These are phyloP conservation scores for Silene uniflora DNA, from an alignment of 148 eudicot genomes.

Conservation along the genomic window DNA sequence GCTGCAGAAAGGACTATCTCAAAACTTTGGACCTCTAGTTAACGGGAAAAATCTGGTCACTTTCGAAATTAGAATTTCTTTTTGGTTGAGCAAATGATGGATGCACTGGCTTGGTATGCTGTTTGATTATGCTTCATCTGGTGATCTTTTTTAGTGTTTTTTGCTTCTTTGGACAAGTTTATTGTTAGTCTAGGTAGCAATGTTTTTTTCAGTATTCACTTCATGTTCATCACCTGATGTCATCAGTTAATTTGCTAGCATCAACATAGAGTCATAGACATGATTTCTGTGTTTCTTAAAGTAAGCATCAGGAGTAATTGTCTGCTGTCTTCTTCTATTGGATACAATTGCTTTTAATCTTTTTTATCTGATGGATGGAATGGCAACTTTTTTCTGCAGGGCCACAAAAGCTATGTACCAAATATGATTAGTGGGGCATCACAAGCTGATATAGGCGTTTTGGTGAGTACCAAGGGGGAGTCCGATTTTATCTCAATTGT, in stretches of 20 bases:
- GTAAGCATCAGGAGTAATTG: background rate
- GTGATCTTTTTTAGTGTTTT: background rate
- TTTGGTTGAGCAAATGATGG: background rate
- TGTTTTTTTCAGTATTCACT: background rate
- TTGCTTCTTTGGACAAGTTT: background rate
- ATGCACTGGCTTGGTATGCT: background rate
- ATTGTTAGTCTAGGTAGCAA: background rate
- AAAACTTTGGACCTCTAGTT: background rate
- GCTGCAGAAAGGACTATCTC: background rate
- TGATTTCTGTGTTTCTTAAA: background rate
- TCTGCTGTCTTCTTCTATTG: background rate
- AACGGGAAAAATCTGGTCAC: background rate
- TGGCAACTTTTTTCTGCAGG: constrained; percentile 40
- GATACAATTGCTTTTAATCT: background rate
- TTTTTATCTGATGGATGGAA: background rate
- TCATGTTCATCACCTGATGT: background rate
- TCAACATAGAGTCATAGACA: background rate
- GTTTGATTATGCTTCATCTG: background rate
- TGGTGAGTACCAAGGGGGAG: constrained; percentile 42
- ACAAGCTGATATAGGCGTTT: constrained; percentile 93
- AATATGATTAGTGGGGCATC: constrained; percentile 99
- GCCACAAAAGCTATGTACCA: constrained; percentile 97
- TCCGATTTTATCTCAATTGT: background rate
- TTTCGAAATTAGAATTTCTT: background rate
- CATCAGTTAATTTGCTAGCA: background rate